These are phyloP conservation scores for Hypoxylon sp. DNA, from an alignment of 2,329 filamentous ascomycete species.

Conservation along the genomic window DNA sequence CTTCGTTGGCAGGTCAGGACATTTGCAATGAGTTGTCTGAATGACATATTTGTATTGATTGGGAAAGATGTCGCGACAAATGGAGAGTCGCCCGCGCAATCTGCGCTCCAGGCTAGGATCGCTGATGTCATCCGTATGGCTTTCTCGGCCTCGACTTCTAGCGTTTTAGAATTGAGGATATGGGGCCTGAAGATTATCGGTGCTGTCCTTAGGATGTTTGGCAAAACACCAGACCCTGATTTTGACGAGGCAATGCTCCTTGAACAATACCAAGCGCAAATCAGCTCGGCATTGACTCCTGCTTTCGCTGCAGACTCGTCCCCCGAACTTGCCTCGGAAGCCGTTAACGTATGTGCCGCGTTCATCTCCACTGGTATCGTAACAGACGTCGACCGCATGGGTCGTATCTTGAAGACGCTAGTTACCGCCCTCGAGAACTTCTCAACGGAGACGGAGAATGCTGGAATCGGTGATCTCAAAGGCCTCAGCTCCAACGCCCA, in stretches of 20 bases:
- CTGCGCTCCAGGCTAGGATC: slow-evolving; percentile 83
- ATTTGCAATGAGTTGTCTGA: slow-evolving; percentile 91
- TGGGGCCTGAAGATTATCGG: slow-evolving; percentile 96
- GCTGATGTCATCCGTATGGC: slow-evolving; percentile 97
- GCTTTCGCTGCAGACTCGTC: slow-evolving; percentile 97
- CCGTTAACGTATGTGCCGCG: slow-evolving; percentile 96
- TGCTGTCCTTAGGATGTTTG: slow-evolving; percentile 94
- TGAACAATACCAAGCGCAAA: slow-evolving; percentile 98
- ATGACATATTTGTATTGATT: slow-evolving; percentile 84
- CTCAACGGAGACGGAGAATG: slow-evolving; percentile 82
- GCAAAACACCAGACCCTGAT: slow-evolving; percentile 93
- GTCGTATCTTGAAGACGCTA: slow-evolving; percentile 93
- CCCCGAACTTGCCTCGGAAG: slow-evolving; percentile 93
- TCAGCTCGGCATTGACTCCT: slow-evolving; percentile 94
- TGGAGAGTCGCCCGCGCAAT: slow-evolving; percentile 82
- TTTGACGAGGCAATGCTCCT: slow-evolving; percentile 97
- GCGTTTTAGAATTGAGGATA: slow-evolving; percentile 89
- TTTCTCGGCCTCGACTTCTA: slow-evolving; percentile 96
- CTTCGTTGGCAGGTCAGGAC: slow-evolving; percentile 95
- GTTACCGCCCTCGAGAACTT: slow-evolving; percentile 94
- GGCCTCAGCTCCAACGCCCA: slow-evolving; percentile 95
- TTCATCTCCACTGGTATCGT: slow-evolving; percentile 98
- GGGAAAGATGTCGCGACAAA: slow-evolving; percentile 83
- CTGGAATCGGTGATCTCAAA: slow-evolving; percentile 91
- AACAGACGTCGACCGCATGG: slow-evolving; percentile 98